Conservation (phyloP, 768 basidiomycete species). For the Mycena rebaudengoi region DNA sequence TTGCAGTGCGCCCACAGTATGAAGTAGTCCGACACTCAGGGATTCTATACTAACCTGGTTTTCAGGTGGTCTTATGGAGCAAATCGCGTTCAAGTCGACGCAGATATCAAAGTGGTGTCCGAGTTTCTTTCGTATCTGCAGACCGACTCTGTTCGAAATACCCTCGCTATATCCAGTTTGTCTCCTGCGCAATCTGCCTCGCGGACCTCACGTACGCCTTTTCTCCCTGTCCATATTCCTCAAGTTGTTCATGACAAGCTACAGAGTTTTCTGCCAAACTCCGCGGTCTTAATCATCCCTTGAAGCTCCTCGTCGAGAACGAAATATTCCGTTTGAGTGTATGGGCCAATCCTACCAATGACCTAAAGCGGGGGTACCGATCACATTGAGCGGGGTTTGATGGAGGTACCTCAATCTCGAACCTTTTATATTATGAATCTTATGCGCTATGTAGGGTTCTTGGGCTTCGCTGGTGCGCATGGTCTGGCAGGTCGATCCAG, state of each 20-base stretch:
- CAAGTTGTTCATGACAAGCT: background rate
- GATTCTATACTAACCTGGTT: background rate
- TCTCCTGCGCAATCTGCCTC: slow-evolving; percentile 57
- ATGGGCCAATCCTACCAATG: slow-evolving; percentile 90
- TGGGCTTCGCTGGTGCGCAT: slow-evolving; percentile 78
- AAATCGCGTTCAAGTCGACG: slow-evolving; percentile 87
- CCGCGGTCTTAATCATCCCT: slow-evolving; percentile 72
- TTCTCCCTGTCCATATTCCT: background rate
- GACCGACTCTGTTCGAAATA: slow-evolving; percentile 72
- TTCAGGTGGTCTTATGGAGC: slow-evolving; percentile 96
- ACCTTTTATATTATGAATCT: background rate
- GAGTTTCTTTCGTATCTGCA: slow-evolving; percentile 86
- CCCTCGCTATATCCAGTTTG: slow-evolving; percentile 67
- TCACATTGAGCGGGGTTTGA: slow-evolving; percentile 63
- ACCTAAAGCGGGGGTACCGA: slow-evolving; percentile 74
- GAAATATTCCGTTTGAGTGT: slow-evolving; percentile 88
- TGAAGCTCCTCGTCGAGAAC: slow-evolving; percentile 89
- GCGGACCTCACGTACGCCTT: slow-evolving; percentile 47
- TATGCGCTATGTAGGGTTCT: slow-evolving; percentile 49
- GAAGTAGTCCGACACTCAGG: slow-evolving; percentile 34
- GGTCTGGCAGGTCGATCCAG: slow-evolving; percentile 85
- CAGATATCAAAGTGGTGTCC: slow-evolving; percentile 86
- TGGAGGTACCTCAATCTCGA: slow-evolving; percentile 57
- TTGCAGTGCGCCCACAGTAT: slow-evolving; percentile 91
- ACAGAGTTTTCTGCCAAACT: slow-evolving; percentile 69